Evolutionary conservation across 1,284 basidiomycete species (phyloP), one percentile per base, ranked within the genome.

Genomic region (Limonomyces culmigenus): DNA sequence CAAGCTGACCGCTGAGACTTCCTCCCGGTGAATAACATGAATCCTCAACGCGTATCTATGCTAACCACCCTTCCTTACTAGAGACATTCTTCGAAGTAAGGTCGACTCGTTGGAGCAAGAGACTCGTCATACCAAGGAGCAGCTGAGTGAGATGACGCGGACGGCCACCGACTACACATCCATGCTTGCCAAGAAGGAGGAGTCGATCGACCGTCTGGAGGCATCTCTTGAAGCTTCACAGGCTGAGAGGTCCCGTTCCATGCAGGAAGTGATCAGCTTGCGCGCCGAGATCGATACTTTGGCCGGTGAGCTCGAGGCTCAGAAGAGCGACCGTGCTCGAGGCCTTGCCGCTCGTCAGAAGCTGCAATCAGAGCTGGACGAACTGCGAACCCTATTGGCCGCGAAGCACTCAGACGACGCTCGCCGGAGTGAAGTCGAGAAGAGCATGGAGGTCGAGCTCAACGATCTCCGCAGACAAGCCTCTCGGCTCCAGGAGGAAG

Each of bases 361-460:
- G 45, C 57, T 93, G 12, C 77, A 89, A 48, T 68, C 63, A 33
- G 88, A 95, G 53, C 63, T 95, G 11, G 92, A 96, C 48, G 85
- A 87, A 45, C 63, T 93, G 3, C 74, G 91, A 4, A 60, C 67
- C 15, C 55, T 86, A 14, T 74, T 95, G 62, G 76, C 79, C 37
- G 80, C 84, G 4, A 93, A 91, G 56, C 72, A 76, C 1, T 80
- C 75, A 15, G 91, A 95, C 50, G 89, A 91, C 48, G 78, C 72
- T 21, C 78, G 80, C 39, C 73, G 84, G 17, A 71, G 68, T 34
- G 86, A 95, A 51, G 83, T 75, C 2, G 86, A 89, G 54, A 80
- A 79, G 53, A 84, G 83, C 56, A 85, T 80, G 49, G 89, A 93
- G 45, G 68, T 75, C 32, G 92, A 97, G 53, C 69, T 95, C 14